A percentile compares a stretch with the other conserved stretches of the same genome.
Conservation (phyloP, 345 rosid species). For the Cochlearia excelsa region DNA sequence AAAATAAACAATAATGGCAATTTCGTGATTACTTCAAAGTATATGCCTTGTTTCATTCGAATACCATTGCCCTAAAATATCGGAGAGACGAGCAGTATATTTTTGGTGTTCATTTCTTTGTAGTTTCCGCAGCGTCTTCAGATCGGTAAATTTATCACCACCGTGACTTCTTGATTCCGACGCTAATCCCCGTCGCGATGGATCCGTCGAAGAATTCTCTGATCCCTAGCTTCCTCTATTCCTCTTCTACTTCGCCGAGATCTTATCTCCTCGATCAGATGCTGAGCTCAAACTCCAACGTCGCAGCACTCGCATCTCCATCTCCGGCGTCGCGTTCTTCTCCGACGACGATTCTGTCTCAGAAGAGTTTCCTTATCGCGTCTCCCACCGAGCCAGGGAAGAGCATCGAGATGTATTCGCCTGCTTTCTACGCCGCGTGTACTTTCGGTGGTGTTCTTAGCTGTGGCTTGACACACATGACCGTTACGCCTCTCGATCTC, state of each 20-base stretch:
- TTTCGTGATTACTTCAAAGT: constrained; percentile 16
- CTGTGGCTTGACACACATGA: constrained; percentile 65
- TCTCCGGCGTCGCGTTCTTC: constrained; percentile 16
- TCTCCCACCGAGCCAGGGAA: constrained; percentile 52
- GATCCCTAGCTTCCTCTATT: constrained; percentile 56
- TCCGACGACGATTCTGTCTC: constrained; percentile 17
- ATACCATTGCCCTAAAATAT: background rate
- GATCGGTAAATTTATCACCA: too few species aligned
- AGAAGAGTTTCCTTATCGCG: constrained; percentile 30
- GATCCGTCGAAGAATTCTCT: constrained; percentile 38
- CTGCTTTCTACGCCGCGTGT: constrained; percentile 65
- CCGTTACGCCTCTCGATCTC: constrained; percentile 71
- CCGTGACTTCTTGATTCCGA: background rate
- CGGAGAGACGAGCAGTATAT: too few species aligned
- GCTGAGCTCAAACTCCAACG: constrained; percentile 12
- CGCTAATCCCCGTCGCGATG: constrained; percentile 19
- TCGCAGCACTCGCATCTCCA: constrained; percentile 2
- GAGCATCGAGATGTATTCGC: constrained; percentile 61
- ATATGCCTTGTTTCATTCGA: constrained; percentile 21
- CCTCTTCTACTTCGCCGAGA: constrained; percentile 26
- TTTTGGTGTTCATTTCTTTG: too few species aligned
- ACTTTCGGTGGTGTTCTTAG: constrained; percentile 59
- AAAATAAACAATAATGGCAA: constrained; percentile 18
- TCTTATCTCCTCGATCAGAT: constrained; percentile 21
- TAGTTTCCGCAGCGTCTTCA: too few species aligned